phyloP scores from a whole-genome alignment of 1,139 yeast genomes.

The Candida gigantensis region DNA sequence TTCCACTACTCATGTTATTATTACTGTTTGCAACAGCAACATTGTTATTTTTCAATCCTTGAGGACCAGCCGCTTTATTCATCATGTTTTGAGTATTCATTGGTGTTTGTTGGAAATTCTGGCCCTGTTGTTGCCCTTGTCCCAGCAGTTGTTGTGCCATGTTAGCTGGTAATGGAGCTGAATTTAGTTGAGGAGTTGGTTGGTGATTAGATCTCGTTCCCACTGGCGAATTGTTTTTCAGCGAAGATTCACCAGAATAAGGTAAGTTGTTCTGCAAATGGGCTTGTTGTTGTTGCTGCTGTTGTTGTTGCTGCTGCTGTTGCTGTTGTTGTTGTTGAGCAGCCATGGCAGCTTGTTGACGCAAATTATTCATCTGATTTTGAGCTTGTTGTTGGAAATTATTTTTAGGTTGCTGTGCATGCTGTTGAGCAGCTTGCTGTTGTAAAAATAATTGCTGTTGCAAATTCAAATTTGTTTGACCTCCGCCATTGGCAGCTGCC shows the following conservation, averaged over 20 bases:
- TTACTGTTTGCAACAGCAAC: constrained; percentile 12
- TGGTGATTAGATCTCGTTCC: constrained; percentile 20
- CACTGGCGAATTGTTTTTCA: constrained; percentile 22
- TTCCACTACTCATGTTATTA: constrained; percentile 9
- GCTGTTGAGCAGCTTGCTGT: constrained; percentile 20
- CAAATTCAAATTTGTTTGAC: constrained; percentile 16
- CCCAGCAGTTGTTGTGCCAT: too few relatives aligned
- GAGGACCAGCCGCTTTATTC: constrained; percentile 8
- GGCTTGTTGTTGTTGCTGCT: constrained; percentile 17
- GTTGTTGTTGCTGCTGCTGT: constrained; percentile 25
- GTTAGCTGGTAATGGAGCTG: constrained; percentile 10
- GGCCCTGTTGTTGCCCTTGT: constrained; percentile 16
- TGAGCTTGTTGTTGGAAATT: constrained; percentile 53
- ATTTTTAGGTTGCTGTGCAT: constrained; percentile 29
- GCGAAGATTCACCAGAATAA: constrained; percentile 16
- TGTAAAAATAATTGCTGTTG: constrained; percentile 29
- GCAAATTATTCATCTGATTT: constrained; percentile 51
- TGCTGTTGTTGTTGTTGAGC: too few relatives aligned
- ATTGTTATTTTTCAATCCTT: constrained; percentile 9
- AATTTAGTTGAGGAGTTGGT: constrained; percentile 21
- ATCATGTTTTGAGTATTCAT: constrained; percentile 4
- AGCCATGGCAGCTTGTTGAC: constrained; percentile 46
- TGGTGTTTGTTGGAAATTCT: constrained; percentile 17
- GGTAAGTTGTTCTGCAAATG: constrained; percentile 22
- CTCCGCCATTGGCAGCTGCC: constrained; percentile 12